Evolutionary conservation across 2,329 filamentous ascomycete genomes (phyloP).

Genomic region (Calonectria pteridis): DNA sequence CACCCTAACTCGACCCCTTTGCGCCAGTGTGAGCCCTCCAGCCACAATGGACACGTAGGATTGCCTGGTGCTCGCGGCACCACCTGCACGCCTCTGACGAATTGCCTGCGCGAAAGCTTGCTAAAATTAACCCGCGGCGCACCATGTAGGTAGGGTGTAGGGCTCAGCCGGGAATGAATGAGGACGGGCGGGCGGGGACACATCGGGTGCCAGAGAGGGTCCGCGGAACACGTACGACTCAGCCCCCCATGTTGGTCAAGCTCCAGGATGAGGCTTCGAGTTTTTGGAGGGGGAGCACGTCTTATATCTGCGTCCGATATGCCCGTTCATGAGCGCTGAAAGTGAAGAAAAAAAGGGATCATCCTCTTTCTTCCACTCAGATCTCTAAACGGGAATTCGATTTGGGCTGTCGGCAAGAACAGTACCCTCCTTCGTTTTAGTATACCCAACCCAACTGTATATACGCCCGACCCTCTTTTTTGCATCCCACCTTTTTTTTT

Average conservation of each 20-base stretch:
- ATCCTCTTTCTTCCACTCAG: not conserved
- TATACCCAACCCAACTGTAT: not conserved
- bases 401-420: not conserved
- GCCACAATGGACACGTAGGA: constrained; percentile 10
- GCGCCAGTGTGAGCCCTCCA: not conserved
- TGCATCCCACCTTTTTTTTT: not conserved
- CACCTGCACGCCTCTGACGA: not conserved
- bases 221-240: constrained; percentile 3
- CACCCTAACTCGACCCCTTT: not conserved
- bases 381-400: not conserved
- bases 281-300: not conserved
- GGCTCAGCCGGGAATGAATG: constrained; percentile 3
- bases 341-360: not conserved
- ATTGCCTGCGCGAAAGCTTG: not conserved
- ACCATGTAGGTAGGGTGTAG: not conserved
- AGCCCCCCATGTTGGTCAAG: not conserved
- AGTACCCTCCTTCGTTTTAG: not conserved
- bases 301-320: not conserved
- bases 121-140: not conserved
- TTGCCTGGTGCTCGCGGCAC: not conserved
- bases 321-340: not conserved
- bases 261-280: not conserved
- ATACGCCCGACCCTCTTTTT: constrained; percentile 3
- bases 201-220: not conserved
- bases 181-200: too few relatives aligned